Percentiles rank a stretch among this genome's conserved stretches.
These are phyloP conservation scores for Chaetoceros muelleri DNA, from an alignment of 108 stramenopile genomes.

Conservation along the genomic window DNA sequence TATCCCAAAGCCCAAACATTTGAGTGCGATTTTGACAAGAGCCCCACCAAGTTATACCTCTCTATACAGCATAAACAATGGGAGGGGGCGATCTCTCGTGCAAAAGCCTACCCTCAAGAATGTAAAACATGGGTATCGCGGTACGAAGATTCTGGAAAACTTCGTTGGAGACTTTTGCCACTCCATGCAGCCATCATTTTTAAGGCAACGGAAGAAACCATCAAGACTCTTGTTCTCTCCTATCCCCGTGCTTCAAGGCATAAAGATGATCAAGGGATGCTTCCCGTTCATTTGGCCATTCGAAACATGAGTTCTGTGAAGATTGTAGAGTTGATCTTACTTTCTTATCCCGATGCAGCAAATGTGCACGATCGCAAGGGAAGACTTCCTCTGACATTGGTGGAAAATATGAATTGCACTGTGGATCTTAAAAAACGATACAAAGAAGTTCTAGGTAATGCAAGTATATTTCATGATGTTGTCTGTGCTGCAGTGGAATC, in stretches of 20 bases:
- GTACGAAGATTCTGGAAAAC: slow-evolving; percentile 55
- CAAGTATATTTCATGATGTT: not conserved
- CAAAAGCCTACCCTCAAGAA: slow-evolving; percentile 36
- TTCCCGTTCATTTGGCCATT: slow-evolving; percentile 76
- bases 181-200: slow-evolving; percentile 84
- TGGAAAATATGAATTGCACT: slow-evolving; percentile 44
- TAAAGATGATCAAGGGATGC: slow-evolving; percentile 84
- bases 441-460: not conserved
- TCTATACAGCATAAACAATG: slow-evolving; percentile 69
- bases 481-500: not conserved
- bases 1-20: not conserved
- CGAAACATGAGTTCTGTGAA: slow-evolving; percentile 45
- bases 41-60: slow-evolving; percentile 64
- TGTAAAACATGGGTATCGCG: slow-evolving; percentile 60
- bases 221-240: slow-evolving; percentile 44
- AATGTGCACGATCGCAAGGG: slow-evolving; percentile 79
- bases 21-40: slow-evolving; percentile 69
- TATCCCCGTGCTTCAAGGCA: slow-evolving; percentile 51
- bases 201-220: slow-evolving; percentile 58
- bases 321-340: slow-evolving; percentile 43
- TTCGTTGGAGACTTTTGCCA: slow-evolving; percentile 79
- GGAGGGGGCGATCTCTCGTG: slow-evolving; percentile 32
- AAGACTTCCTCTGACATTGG: slow-evolving; percentile 67
- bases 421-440: not conserved
- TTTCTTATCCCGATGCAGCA: slow-evolving; percentile 64